These are phyloP conservation scores for Linnemannia elongata DNA, from an alignment of 192 early-diverging fungal genomes.

Conservation along the genomic window DNA sequence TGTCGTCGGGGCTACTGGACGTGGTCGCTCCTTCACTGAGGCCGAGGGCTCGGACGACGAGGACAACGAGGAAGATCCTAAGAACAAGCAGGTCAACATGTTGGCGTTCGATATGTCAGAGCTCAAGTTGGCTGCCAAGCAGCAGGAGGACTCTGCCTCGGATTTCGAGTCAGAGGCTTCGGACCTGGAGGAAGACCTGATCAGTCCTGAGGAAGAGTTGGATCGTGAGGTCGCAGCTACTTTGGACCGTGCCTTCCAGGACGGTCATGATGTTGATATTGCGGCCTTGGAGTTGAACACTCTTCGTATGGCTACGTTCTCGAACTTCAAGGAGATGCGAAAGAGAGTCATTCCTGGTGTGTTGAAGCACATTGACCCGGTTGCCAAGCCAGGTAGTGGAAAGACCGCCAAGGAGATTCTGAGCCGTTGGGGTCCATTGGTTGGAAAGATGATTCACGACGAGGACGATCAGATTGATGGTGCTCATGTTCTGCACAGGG, in stretches of 20 bases:
- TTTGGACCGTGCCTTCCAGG: constrained; percentile 84
- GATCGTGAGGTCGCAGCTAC: constrained; percentile 80
- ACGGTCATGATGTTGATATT: constrained; percentile 80
- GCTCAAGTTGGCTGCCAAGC: constrained; percentile 48
- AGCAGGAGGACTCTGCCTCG: constrained; percentile 57
- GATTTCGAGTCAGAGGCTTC: constrained; percentile 63
- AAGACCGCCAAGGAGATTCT: constrained; percentile 60
- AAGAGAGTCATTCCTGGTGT: constrained; percentile 80
- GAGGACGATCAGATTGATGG: constrained; percentile 84
- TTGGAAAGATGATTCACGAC: constrained; percentile 75
- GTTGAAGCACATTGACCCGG: constrained; percentile 71
- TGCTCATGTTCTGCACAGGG: constrained; percentile 62
- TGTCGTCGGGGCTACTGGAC: constrained; percentile 68
- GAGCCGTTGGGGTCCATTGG: constrained; percentile 77
- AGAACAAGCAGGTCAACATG: constrained; percentile 63
- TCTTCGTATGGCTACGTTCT: constrained; percentile 88
- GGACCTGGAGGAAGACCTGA: constrained; percentile 64
- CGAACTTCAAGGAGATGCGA: constrained; percentile 84
- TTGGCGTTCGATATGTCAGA: constrained; percentile 66
- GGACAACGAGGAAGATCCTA: constrained; percentile 66
- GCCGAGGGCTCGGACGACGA: constrained; percentile 75
- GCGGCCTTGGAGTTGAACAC: constrained; percentile 89
- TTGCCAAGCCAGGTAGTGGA: constrained; percentile 35
- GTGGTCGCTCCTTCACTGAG: constrained; percentile 47
- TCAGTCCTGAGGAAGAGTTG: constrained; percentile 74